Evolutionary conservation across 179 eudicot genomes (phyloP).

Genomic region (Silene vulgaris): DNA sequence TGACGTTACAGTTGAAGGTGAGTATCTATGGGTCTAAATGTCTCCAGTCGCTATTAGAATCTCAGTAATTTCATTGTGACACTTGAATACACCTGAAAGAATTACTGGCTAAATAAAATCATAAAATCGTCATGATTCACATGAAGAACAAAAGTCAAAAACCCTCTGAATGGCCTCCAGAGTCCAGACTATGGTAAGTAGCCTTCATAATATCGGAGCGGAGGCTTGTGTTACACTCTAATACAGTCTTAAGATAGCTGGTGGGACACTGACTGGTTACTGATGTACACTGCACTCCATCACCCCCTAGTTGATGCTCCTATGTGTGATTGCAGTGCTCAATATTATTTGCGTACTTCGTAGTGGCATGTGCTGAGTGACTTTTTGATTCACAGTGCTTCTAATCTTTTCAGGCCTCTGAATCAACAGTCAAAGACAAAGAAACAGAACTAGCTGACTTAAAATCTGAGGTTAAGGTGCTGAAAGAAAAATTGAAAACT

Average conservation of each 20-base stretch:
- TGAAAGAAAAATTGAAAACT: slow-evolving; percentile 59
- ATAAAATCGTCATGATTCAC: background rate
- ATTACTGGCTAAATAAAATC: background rate
- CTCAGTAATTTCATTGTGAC: background rate
- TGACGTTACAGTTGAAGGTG: slow-evolving; percentile 77
- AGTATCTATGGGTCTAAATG: slow-evolving; percentile 15
- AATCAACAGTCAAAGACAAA: slow-evolving; percentile 63
- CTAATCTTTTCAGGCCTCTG: slow-evolving; percentile 57
- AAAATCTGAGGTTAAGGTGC: slow-evolving; percentile 50
- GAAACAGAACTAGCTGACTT: slow-evolving; percentile 51
- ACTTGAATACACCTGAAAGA: background rate
- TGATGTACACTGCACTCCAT: background rate
- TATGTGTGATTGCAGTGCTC: background rate
- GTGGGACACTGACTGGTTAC: background rate
- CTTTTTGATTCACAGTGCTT: slow-evolving; percentile 19
- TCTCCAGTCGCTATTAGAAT: slow-evolving; percentile 2
- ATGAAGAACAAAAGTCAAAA: background rate
- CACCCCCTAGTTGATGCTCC: background rate
- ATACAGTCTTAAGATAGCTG: background rate
- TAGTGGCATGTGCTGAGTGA: background rate
- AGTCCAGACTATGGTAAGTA: background rate
- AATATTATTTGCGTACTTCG: background rate
- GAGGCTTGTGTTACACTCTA: background rate
- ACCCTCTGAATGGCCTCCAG: background rate
- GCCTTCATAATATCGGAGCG: background rate